Percentiles rank a stretch among this genome's conserved stretches.
Evolutionary conservation across 306 rosid genomes (phyloP).

Genomic region (Citrullus colocynthis): DNA sequence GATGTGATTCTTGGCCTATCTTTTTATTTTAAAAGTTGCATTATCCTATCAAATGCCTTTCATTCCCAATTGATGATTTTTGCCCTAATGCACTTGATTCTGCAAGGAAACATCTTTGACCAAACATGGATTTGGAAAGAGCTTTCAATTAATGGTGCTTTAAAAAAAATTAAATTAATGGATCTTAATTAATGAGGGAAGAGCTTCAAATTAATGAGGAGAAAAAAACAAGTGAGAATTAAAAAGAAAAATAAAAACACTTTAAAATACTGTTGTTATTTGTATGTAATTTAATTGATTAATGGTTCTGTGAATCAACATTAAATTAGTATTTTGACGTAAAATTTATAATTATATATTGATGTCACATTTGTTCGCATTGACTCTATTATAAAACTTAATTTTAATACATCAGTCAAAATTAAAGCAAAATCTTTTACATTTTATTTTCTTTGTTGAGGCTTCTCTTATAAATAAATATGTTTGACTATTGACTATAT

Average conservation of each 20-base stretch:
- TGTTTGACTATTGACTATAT: background rate
- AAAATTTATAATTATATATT: background rate
- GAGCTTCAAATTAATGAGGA: no score
- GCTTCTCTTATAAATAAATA: background rate
- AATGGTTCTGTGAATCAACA: background rate
- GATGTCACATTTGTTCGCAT: background rate
- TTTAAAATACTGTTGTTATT: no score
- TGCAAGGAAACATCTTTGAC: background rate
- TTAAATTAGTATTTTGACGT: no score
- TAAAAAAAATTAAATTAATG: background rate
- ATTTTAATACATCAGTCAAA: background rate
- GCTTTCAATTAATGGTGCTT: background rate
- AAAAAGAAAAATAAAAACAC: no score
- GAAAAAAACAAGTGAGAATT: no score
- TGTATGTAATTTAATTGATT: no score
- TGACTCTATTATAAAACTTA: background rate
- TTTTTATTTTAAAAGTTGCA: background rate
- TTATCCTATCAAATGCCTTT: background rate
- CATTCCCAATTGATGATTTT: background rate
- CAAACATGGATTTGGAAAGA: background rate
- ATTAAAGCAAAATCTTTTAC: background rate
- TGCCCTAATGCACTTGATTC: background rate
- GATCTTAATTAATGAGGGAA: no score
- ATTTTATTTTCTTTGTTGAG: background rate
- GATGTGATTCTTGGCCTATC: background rate